Evolutionary conservation across 768 basidiomycete species (phyloP).

Genomic region (Lyophyllum semitale): DNA sequence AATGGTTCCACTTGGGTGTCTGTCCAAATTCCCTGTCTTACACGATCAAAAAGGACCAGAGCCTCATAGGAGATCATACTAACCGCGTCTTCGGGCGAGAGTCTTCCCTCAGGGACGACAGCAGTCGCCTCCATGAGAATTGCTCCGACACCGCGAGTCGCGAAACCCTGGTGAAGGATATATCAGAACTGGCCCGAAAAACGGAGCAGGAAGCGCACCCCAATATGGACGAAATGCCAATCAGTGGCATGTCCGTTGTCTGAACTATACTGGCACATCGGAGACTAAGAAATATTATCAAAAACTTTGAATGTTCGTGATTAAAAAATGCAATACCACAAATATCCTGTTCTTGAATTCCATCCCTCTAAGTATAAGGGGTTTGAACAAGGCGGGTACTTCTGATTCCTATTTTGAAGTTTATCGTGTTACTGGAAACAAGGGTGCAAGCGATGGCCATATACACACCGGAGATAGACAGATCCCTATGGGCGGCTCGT

Average conservation of each 20-base stretch:
- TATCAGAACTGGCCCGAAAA: not conserved
- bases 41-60: not conserved
- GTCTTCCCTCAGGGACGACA: constrained; percentile 73
- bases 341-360: constrained; percentile 78
- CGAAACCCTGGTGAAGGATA: constrained; percentile 46
- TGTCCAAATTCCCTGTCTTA: constrained; percentile 62
- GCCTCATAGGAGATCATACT: not conserved
- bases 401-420: constrained; percentile 43
- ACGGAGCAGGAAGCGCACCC: constrained; percentile 32
- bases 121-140: constrained; percentile 77
- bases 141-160: constrained; percentile 69
- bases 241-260: constrained; percentile 77
- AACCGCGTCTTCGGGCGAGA: constrained; percentile 59
- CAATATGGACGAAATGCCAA: constrained; percentile 83
- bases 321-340: constrained; percentile 43
- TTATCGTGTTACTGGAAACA: not conserved
- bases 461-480: constrained; percentile 15
- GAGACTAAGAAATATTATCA: constrained; percentile 42
- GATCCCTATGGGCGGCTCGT: constrained; percentile 57
- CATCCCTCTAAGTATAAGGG: constrained; percentile 58
- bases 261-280: constrained; percentile 84
- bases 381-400: constrained; percentile 64
- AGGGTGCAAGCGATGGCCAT: not conserved
- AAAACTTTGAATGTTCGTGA: not conserved
- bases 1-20: constrained; percentile 75